phyloP scores from a whole-genome alignment of 2,329 filamentous ascomycete genomes.

The Lachnellula subtilissima region DNA sequence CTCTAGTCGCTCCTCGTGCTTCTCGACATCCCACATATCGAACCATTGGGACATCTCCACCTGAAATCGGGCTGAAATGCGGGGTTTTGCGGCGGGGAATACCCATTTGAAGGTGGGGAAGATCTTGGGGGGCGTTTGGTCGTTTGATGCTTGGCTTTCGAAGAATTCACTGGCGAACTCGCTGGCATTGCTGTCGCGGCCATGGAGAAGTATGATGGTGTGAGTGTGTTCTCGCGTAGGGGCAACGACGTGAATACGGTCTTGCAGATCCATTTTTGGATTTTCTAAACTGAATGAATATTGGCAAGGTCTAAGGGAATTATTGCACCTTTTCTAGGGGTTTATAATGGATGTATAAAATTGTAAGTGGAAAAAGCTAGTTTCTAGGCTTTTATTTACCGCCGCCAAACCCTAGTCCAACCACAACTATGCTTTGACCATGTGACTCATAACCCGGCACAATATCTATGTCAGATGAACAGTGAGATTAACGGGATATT shows the following conservation, averaged over 20 bases:
- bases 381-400: no score
- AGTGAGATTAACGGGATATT: no score
- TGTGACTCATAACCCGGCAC: no score
- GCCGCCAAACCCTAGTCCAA: no score
- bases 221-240: slow-evolving; percentile 8
- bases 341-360: no score
- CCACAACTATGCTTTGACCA: no score
- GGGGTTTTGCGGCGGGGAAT: slow-evolving; percentile 9
- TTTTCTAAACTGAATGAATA: no score
- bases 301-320: no score
- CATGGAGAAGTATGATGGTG: slow-evolving; percentile 13
- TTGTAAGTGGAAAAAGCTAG: no score
- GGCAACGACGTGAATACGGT: background rate
- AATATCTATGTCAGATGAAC: no score
- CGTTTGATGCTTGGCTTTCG: background rate
- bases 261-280: no score
- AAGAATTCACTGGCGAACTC: slow-evolving; percentile 6
- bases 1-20: slow-evolving; percentile 7
- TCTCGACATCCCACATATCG: slow-evolving; percentile 8
- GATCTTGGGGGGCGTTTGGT: slow-evolving; percentile 33
- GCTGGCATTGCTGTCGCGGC: slow-evolving; percentile 9
- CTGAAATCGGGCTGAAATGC: background rate
- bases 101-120: slow-evolving; percentile 13
- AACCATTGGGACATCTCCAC: slow-evolving; percentile 11
- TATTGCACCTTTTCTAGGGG: no score